phyloP scores from a whole-genome alignment of 1,284 basidiomycete species.

The Sporisorium sorghi region DNA sequence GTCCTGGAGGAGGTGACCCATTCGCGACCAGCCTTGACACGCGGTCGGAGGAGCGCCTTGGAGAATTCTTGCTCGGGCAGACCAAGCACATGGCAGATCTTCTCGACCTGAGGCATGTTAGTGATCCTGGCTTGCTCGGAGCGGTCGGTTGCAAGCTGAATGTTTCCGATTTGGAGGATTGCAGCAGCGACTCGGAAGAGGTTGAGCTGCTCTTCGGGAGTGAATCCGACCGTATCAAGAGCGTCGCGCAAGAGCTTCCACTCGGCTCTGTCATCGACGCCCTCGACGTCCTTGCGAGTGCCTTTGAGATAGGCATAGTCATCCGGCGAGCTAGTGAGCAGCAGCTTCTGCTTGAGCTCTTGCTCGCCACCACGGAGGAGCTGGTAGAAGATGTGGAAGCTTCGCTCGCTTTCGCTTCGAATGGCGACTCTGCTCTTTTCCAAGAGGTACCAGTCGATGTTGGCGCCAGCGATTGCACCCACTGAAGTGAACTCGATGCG shows the following conservation, averaged over 20 bases:
- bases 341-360: conserved; percentile 73
- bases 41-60: conserved; percentile 76
- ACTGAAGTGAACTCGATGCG: conserved; percentile 93
- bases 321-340: conserved; percentile 78
- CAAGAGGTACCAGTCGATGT: conserved; percentile 98
- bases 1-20: conserved; percentile 96
- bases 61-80: conserved; percentile 90
- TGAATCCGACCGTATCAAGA: conserved; percentile 87
- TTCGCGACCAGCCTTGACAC: conserved; percentile 92
- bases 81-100: conserved; percentile 91
- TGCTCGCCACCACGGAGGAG: conserved; percentile 70
- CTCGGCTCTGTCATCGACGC: conserved; percentile 90
- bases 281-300: conserved; percentile 89
- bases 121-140: conserved; percentile 87
- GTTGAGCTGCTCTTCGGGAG: conserved; percentile 84
- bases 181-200: conserved; percentile 94
- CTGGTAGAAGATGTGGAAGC: conserved; percentile 98
- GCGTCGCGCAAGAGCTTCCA: conserved; percentile 85
- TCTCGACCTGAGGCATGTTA: conserved; percentile 73
- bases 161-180: conserved; percentile 95
- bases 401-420: conserved; percentile 76
- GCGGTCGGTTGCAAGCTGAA: conserved; percentile 82
- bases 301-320: conserved; percentile 92
- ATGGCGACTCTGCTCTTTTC: conserved; percentile 90
- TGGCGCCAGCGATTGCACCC: conserved; percentile 95